Evolutionary conservation across 208 protist species (phyloP).

Genomic region (Tritrichomonas foetus): DNA sequence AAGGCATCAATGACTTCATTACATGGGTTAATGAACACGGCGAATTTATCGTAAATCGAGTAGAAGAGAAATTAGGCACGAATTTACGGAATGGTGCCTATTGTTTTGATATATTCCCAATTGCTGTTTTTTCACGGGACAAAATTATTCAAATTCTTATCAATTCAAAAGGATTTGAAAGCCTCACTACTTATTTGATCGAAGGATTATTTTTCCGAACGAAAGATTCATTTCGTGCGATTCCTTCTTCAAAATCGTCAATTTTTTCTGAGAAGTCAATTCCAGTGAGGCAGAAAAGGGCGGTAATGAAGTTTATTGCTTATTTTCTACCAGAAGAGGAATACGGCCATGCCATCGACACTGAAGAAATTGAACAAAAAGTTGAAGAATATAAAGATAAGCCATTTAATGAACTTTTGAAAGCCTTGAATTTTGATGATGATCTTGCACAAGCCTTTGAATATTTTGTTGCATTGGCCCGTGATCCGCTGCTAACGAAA

Average conservation of each 20-base stretch:
- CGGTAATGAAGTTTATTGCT: not conserved
- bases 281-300: not conserved
- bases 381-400: not conserved
- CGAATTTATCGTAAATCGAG: not conserved
- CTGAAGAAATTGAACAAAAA: not conserved
- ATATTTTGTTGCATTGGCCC: not conserved
- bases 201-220: constrained; percentile 10
- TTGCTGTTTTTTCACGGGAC: not conserved
- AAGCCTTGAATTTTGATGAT: not conserved
- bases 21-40: not conserved
- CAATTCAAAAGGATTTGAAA: not conserved
- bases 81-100: not conserved
- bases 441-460: not conserved
- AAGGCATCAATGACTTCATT: not conserved
- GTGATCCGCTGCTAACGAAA: not conserved
- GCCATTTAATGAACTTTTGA: not conserved
- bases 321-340: not conserved
- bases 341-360: not conserved
- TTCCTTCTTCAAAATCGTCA: not conserved
- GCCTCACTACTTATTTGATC: not conserved
- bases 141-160: not conserved
- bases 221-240: not conserved
- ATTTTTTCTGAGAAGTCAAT: not conserved
- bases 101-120: not conserved
- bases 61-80: not conserved